Conservation (phyloP, 306 rosid species). For the Notholithocarpus densiflorus region DNA sequence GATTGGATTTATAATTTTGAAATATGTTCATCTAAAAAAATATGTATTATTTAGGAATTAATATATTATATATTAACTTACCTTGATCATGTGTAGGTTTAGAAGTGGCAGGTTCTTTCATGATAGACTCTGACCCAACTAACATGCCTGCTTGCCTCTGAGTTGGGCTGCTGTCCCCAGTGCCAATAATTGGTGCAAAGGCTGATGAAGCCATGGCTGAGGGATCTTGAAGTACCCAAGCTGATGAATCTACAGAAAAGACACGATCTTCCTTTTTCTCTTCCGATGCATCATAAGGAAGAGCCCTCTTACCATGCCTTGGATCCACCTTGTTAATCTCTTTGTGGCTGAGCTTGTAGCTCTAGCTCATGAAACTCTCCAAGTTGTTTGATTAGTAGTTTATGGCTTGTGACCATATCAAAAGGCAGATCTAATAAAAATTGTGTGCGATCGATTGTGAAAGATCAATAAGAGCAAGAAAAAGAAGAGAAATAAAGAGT, state of each 20-base stretch:
- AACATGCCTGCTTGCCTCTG: neutral
- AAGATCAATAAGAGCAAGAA: neutral
- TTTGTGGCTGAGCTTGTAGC: neutral
- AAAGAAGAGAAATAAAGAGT: slow-evolving; percentile 3
- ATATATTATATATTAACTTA: neutral
- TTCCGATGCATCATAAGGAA: slow-evolving; percentile 37
- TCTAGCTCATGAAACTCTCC: neutral
- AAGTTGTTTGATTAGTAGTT: neutral
- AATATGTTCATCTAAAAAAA: neutral
- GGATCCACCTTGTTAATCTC: slow-evolving; percentile 42
- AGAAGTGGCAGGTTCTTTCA: neutral
- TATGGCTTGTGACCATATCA: neutral
- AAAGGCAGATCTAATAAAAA: slow-evolving; percentile 24
- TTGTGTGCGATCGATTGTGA: neutral
- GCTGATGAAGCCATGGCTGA: neutral
- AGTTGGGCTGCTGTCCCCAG: neutral
- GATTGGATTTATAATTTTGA: neutral
- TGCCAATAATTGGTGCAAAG: slow-evolving; percentile 9
- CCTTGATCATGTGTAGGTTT: neutral
- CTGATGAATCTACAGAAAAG: slow-evolving; percentile 11
- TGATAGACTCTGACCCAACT: neutral
- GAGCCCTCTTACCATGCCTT: slow-evolving; percentile 45
- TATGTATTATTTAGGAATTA: too few relatives aligned
- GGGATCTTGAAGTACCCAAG: slow-evolving; percentile 16
- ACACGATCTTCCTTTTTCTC: slow-evolving; percentile 23